These are phyloP conservation scores for Rhodofomes roseus DNA, from an alignment of 1,284 basidiomycete genomes.

Conservation along the genomic window DNA sequence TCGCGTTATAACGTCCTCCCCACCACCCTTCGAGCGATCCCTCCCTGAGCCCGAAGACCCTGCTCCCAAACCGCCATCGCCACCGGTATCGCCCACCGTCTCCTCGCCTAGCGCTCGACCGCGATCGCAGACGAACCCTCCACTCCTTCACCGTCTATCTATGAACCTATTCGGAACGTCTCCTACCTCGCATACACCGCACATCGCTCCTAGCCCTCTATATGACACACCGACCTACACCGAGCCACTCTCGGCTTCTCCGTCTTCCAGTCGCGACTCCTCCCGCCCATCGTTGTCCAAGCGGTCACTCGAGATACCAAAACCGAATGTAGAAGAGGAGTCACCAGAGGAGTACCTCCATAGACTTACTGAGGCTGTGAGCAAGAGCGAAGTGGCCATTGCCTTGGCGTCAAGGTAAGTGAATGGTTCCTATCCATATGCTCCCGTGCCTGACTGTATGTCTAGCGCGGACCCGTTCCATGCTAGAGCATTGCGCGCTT, in stretches of 20 bases:
- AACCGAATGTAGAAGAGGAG: conserved; percentile 56
- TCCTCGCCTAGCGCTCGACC: conserved; percentile 31
- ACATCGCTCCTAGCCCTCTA: conserved; percentile 20
- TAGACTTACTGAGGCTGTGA: conserved; percentile 60
- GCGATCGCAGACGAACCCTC: conserved; percentile 67
- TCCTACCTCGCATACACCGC: conserved; percentile 26
- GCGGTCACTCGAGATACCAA: conserved; percentile 42
- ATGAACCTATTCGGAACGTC: conserved; percentile 59
- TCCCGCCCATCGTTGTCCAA: conserved; percentile 45
- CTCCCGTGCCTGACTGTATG: conserved; percentile 10
- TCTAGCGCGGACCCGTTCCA: conserved; percentile 74
- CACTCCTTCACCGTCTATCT: conserved; percentile 68
- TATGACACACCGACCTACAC: conserved; percentile 5
- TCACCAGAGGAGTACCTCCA: conserved; percentile 67
- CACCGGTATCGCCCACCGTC: conserved; percentile 15
- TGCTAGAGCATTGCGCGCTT: conserved; percentile 63
- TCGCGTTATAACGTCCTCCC: conserved; percentile 10
- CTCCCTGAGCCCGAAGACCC: not conserved
- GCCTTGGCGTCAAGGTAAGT: conserved; percentile 79
- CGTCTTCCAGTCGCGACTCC: conserved; percentile 36
- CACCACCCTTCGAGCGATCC: conserved; percentile 12
- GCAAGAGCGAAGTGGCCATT: conserved; percentile 73
- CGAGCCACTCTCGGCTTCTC: conserved; percentile 23
- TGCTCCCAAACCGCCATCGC: conserved; percentile 11
- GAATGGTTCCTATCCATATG: not conserved